These are phyloP conservation scores for Eurotiales sp. DNA, from an alignment of 2,329 filamentous ascomycete species.

Conservation along the genomic window DNA sequence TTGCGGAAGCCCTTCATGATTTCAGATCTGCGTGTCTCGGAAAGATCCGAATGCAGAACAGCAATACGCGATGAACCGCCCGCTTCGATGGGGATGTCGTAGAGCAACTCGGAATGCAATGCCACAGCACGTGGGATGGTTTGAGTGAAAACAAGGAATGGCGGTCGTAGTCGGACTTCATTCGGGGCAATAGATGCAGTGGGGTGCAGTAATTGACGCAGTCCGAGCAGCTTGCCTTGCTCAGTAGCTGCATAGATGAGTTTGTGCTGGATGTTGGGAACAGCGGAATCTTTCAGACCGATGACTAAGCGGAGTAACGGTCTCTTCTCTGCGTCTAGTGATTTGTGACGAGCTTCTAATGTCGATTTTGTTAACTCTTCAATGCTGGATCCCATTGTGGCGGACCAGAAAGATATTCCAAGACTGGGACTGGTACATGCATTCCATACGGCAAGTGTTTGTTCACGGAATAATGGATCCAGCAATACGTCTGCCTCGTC, in stretches of 20 bases:
- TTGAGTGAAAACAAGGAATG: conserved; percentile 94
- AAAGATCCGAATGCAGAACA: conserved; percentile 82
- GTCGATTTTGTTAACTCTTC: conserved; percentile 73
- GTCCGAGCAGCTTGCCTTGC: conserved; percentile 84
- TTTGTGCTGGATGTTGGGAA: conserved; percentile 86
- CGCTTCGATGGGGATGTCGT: conserved; percentile 86
- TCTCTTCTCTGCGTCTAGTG: conserved; percentile 34
- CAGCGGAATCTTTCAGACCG: conserved; percentile 92
- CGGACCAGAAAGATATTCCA: conserved; percentile 83
- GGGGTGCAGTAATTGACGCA: conserved; percentile 85
- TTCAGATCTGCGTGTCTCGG: conserved; percentile 67
- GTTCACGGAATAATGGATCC: conserved; percentile 83
- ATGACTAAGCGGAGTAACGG: conserved; percentile 79
- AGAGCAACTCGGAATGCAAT: conserved; percentile 82
- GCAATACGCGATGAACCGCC: conserved; percentile 81
- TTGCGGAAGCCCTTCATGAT: conserved; percentile 88
- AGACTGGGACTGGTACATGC: conserved; percentile 69
- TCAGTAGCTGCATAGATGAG: conserved; percentile 90
- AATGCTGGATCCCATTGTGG: conserved; percentile 92
- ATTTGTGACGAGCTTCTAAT: conserved; percentile 53
- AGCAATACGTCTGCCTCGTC: conserved; percentile 96
- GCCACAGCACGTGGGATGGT: conserved; percentile 88
- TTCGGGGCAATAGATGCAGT: conserved; percentile 51
- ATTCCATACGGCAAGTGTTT: conserved; percentile 80
- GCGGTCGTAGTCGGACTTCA: conserved; percentile 63